Conservation (phyloP, 257 asterid species). For the Misopates orontium region DNA sequence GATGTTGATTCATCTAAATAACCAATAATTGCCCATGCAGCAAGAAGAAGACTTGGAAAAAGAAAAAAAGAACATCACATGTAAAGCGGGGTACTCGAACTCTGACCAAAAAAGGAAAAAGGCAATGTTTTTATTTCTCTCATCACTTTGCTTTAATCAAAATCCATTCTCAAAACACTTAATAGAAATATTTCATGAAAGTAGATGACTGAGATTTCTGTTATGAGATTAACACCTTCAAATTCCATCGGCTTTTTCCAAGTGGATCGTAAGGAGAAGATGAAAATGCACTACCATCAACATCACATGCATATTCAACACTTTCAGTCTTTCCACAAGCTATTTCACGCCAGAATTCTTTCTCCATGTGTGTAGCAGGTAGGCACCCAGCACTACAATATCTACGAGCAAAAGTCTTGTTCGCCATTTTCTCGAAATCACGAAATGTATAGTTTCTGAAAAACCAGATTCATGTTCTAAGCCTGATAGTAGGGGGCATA, state of each 20-base stretch:
- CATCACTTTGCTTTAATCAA: conserved; percentile 10
- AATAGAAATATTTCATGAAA: conserved; percentile 5
- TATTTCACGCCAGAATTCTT: conserved; percentile 98
- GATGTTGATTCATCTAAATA: conserved; percentile 3
- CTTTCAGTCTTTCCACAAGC: conserved; percentile 94
- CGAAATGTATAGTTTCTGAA: conserved; percentile 93
- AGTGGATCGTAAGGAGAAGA: conserved; percentile 82
- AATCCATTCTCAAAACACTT: conserved; percentile 5
- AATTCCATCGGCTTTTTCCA: conserved; percentile 95
- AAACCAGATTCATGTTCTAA: conserved; percentile 37
- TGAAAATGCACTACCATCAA: conserved; percentile 99
- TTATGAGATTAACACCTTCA: conserved; percentile 64
- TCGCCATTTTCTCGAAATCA: conserved; percentile 99
- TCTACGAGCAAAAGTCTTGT: conserved; percentile 90
- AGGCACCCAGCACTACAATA: conserved; percentile 89
- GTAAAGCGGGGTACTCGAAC: conserved; percentile 13
- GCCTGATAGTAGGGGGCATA: conserved; percentile 22
- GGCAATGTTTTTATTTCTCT: not conserved
- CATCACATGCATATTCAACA: conserved; percentile 99
- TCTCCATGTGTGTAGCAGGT: conserved; percentile 84
- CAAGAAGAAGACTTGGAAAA: not conserved
- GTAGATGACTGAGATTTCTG: conserved; percentile 19
- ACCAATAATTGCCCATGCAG: conserved; percentile 2
- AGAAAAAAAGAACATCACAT: not conserved
- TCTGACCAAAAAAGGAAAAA: conserved; percentile 6